Base-by-base conservation (phyloP, 495 filamentous ascomycete genomes). In the Cairneyella variabilis region DNA sequence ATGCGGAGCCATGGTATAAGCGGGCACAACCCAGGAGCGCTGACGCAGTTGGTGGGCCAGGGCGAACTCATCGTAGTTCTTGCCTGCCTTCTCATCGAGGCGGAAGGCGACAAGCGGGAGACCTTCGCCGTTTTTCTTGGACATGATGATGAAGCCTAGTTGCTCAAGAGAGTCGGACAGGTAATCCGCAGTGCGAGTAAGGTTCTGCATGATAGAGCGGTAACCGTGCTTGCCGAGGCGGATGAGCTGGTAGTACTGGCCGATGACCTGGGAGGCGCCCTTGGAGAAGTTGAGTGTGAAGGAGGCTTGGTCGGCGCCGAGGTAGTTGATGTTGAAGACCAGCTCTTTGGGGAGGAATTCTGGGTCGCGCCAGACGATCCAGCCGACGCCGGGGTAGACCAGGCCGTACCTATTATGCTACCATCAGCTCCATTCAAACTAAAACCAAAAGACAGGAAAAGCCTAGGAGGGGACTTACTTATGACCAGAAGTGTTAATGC, bases 281-380 rank as follows among this genome's bases (percentile, higher is more conserved):
- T 93, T 92, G 66, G 85, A 90, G 76, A 96, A 96, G 75, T 96
- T 96, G 46, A 96, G 79, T n/a, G 91, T 96, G 76, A 95, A 95
- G 47, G 89, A 95, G n/a, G 90, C 83, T 70, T 96, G 91, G 60
- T 96, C 89, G 21, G 91, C 88, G 48, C 91, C 91, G 2, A 96
- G 84, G 67, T 96, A 96, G 73, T 96, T 96, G 78, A 95, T 92
- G 77, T 95, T 95, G 80, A 96, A 96, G 62, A 96, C 88, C 32
- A 96, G 83, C 65, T 95, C 91, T 66, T 91, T 74, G 20, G 90
- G 90, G 1, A 96, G 77, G 68, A 76, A 95, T 63, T 92, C 83
- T 2, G 88, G 86, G 28, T 84, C 77, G 27, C 90, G 80, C 90
- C 90, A 96, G 56, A 95, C 77, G 18, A 91, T 85, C 91, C 91